Conservation (phyloP, 805 yeast genomes). For the Spathaspora arborariae region DNA sequence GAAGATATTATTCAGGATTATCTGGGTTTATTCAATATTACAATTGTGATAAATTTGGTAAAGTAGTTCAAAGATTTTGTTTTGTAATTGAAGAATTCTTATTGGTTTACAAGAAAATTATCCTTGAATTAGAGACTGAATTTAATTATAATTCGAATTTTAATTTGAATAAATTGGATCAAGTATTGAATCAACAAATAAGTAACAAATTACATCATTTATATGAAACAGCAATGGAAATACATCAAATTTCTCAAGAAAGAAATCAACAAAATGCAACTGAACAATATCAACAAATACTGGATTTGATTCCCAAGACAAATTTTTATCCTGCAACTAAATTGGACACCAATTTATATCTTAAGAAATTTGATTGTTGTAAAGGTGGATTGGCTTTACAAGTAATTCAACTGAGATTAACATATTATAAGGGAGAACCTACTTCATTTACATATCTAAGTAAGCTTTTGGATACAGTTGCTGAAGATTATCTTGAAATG, state of each 20-base stretch:
- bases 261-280: slow-evolving; percentile 13
- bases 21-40: slow-evolving; percentile 58
- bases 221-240: slow-evolving; percentile 50
- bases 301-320: not conserved
- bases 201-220: slow-evolving; percentile 45
- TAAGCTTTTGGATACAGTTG: slow-evolving; percentile 52
- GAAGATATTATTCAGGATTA: slow-evolving; percentile 60
- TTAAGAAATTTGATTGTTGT: slow-evolving; percentile 45
- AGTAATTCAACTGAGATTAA: slow-evolving; percentile 56
- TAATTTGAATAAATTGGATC: slow-evolving; percentile 57
- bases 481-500: slow-evolving; percentile 61
- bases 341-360: slow-evolving; percentile 13
- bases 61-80: slow-evolving; percentile 71
- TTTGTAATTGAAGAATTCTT: slow-evolving; percentile 42
- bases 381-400: slow-evolving; percentile 78
- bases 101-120: slow-evolving; percentile 21
- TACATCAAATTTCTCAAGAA: slow-evolving; percentile 46
- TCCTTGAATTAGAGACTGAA: slow-evolving; percentile 49
- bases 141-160: slow-evolving; percentile 47
- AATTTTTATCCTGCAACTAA: not conserved
- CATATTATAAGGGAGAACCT: slow-evolving; percentile 62
- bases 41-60: slow-evolving; percentile 56
- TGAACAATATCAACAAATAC: not conserved
- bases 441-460: slow-evolving; percentile 50
- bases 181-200: slow-evolving; percentile 22